Evolutionary conservation across 352 stramenopile genomes (phyloP).

Genomic region (Phytophthora fragariae): DNA sequence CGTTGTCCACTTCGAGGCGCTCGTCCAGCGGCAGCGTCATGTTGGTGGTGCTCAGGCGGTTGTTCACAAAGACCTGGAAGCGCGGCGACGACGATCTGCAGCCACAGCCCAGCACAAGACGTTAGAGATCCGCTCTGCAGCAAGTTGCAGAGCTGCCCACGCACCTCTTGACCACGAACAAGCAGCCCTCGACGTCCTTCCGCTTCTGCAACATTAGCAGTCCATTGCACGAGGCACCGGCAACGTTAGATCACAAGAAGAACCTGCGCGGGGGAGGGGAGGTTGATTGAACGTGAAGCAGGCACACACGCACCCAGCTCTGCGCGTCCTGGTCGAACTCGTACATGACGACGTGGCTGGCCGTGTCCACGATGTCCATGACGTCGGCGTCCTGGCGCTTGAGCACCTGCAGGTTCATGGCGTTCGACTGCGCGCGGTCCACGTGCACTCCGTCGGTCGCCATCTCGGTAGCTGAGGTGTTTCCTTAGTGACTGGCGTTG

Average conservation of each 20-base stretch:
- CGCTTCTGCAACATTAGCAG: constrained; percentile 63
- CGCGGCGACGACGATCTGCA: constrained; percentile 73
- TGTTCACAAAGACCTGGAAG: constrained; percentile 92
- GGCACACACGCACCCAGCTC: constrained; percentile 70
- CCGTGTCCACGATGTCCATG: constrained; percentile 85
- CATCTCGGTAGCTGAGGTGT: constrained; percentile 35
- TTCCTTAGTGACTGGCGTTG: constrained; percentile 22
- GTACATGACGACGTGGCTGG: constrained; percentile 90
- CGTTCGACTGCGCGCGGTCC: constrained; percentile 85
- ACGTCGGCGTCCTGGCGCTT: constrained; percentile 85
- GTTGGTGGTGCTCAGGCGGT: constrained; percentile 90
- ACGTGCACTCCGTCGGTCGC: constrained; percentile 56
- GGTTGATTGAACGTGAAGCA: too few relatives aligned
- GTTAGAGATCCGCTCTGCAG: not conserved
- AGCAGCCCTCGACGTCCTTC: constrained; percentile 85
- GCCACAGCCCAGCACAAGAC: not conserved
- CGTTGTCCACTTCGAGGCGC: constrained; percentile 79
- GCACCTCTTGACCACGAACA: constrained; percentile 88
- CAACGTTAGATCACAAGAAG: constrained; percentile 14
- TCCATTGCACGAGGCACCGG: not conserved
- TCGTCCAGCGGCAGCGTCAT: constrained; percentile 82
- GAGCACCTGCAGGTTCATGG: constrained; percentile 89
- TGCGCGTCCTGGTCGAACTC: constrained; percentile 87
- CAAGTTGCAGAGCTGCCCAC: not conserved
- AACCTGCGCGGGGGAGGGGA: too few relatives aligned